phyloP scores from a whole-genome alignment of 2,329 filamentous ascomycete species.

The Pyricularia grisea region DNA sequence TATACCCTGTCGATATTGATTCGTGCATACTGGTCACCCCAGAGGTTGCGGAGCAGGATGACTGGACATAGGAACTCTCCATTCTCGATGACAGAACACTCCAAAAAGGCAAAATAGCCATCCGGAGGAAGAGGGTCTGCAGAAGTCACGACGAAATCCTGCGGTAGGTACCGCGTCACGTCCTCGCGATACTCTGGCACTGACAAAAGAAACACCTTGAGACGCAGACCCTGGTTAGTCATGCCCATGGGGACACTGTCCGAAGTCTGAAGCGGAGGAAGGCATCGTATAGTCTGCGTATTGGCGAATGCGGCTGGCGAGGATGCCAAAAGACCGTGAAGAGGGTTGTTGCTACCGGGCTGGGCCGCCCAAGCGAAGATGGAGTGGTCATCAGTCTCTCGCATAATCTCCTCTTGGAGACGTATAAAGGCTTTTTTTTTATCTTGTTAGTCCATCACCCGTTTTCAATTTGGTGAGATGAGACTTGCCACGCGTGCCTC shows the following conservation, averaged over 20 bases:
- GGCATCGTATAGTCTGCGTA: slow-evolving; percentile 15
- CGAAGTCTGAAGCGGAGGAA: slow-evolving; percentile 21
- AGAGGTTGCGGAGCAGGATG: slow-evolving; percentile 20
- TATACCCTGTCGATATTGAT: slow-evolving; percentile 7
- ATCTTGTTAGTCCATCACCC: neutral
- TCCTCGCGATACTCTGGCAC: slow-evolving; percentile 3
- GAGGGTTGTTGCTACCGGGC: slow-evolving; percentile 1
- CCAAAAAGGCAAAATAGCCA: slow-evolving; percentile 19
- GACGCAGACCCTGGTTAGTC: slow-evolving; percentile 17
- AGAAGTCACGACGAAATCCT: neutral
- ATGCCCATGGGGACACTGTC: slow-evolving; percentile 17
- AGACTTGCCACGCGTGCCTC: neutral
- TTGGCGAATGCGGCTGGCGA: slow-evolving; percentile 30
- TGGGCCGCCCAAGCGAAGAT: slow-evolving; percentile 3
- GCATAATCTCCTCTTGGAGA: slow-evolving; percentile 15
- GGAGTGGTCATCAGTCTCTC: slow-evolving; percentile 5
- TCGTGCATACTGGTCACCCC: slow-evolving; percentile 16
- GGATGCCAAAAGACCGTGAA: slow-evolving; percentile 30
- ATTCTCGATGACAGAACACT: slow-evolving; percentile 21
- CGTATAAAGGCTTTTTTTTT: slow-evolving; percentile 10
- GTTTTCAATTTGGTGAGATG: neutral
- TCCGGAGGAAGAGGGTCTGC: neutral
- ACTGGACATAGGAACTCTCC: slow-evolving; percentile 18
- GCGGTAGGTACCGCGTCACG: neutral
- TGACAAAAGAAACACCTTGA: slow-evolving; percentile 13